phyloP scores from a whole-genome alignment of 305 asterid species.

The Ilex paraguariensis region DNA sequence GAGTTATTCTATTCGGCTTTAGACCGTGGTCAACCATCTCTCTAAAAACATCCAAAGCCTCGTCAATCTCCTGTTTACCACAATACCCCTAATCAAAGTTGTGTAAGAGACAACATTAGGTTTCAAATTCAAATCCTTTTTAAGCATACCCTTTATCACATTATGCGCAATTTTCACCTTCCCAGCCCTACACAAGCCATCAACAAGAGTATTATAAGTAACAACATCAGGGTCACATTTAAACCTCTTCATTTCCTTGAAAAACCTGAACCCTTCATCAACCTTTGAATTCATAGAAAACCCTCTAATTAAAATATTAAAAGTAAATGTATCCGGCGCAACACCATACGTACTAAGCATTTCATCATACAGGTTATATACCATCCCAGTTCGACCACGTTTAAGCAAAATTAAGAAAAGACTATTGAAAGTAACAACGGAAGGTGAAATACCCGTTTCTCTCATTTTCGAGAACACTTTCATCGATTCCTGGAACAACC shows the following conservation, averaged over 20 bases:
- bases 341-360: constrained; percentile 83
- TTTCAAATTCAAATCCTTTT: constrained; percentile 45
- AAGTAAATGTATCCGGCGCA: constrained; percentile 64
- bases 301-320: constrained; percentile 75
- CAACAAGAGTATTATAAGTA: constrained; percentile 70
- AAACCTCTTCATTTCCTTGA: constrained; percentile 72
- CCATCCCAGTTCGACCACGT: constrained; percentile 65
- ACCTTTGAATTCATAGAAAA: constrained; percentile 68
- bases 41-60: constrained; percentile 44
- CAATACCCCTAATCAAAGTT: constrained; percentile 79
- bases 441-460: constrained; percentile 65
- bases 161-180: constrained; percentile 59
- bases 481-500: constrained; percentile 65
- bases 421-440: constrained; percentile 59
- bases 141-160: constrained; percentile 60
- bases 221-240: constrained; percentile 52
- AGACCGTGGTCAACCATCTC: constrained; percentile 54
- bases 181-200: constrained; percentile 81
- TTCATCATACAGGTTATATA: constrained; percentile 61
- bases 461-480: constrained; percentile 64
- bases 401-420: constrained; percentile 53
- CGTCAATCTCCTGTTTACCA: constrained; percentile 42
- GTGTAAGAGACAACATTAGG: constrained; percentile 84
- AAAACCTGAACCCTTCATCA: constrained; percentile 66
- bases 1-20: constrained; percentile 57